Evolutionary conservation across 192 early-diverging fungal genomes (phyloP).

Genomic region (Chytriomyces hyalinus): DNA sequence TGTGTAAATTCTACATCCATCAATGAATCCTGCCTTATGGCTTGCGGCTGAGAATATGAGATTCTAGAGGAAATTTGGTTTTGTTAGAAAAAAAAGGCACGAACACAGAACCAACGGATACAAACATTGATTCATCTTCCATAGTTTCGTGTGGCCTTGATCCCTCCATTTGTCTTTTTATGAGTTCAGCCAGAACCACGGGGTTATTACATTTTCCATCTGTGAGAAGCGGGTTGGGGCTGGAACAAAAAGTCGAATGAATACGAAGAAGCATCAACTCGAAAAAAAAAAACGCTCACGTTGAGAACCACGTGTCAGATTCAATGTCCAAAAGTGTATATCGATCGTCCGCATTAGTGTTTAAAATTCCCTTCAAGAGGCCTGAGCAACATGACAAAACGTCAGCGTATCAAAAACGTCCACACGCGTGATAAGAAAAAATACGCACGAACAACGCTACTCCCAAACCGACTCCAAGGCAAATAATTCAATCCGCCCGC

Average conservation of each 20-base stretch:
- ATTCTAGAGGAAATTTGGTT: conserved; percentile 19
- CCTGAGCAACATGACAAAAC: conserved; percentile 12
- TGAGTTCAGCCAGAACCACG: conserved; percentile 54
- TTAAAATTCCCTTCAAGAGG: conserved; percentile 56
- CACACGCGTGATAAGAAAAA: too few relatives aligned
- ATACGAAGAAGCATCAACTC: background rate
- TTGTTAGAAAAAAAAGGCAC: background rate
- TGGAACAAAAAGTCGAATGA: conserved; percentile 19
- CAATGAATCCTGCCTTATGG: conserved; percentile 45
- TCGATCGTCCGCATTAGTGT: conserved; percentile 50
- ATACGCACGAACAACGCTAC: conserved; percentile 15
- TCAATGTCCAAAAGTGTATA: conserved; percentile 52
- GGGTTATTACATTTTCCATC: conserved; percentile 64
- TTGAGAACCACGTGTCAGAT: conserved; percentile 58
- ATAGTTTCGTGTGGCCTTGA: background rate
- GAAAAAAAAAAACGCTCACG: conserved; percentile 32
- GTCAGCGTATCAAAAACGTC: background rate
- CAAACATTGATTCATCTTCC: conserved; percentile 1
- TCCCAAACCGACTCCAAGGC: conserved; percentile 59
- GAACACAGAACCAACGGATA: background rate
- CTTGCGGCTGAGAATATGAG: conserved; percentile 57
- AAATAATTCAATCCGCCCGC: conserved; percentile 44
- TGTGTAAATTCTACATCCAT: conserved; percentile 20
- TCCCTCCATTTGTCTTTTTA: conserved; percentile 45
- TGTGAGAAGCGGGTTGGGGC: conserved; percentile 59